Conservation (phyloP, 2,329 filamentous ascomycete species). For the Ophiosphaerella korrae region DNA sequence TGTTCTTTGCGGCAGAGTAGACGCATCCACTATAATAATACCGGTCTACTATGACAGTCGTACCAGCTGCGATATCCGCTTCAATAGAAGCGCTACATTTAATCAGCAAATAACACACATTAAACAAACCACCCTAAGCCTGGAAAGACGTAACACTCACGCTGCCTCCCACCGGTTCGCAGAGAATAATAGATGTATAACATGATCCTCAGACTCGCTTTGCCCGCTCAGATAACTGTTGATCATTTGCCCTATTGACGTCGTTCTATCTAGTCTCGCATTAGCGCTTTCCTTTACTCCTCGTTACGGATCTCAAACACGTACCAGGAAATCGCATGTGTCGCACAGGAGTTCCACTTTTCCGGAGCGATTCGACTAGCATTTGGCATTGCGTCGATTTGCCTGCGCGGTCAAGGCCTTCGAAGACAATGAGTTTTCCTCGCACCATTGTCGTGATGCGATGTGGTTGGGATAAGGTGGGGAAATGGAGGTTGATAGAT, state of each 20-base stretch:
- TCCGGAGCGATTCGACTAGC: slow-evolving; percentile 61
- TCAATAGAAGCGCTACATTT: slow-evolving; percentile 42
- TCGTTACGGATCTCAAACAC: slow-evolving; percentile 5
- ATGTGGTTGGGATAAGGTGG: neutral
- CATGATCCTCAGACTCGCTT: slow-evolving; percentile 79
- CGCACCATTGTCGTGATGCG: slow-evolving; percentile 47
- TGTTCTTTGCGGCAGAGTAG: slow-evolving; percentile 87
- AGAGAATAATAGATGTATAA: slow-evolving; percentile 86
- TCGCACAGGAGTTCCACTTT: slow-evolving; percentile 58
- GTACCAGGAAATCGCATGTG: slow-evolving; percentile 71
- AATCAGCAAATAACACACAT: neutral
- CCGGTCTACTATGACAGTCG: slow-evolving; percentile 82
- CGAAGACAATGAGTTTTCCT: slow-evolving; percentile 80
- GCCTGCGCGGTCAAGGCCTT: slow-evolving; percentile 87
- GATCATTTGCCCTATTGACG: slow-evolving; percentile 86
- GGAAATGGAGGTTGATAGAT: neutral
- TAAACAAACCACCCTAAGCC: neutral
- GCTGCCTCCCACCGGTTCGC: slow-evolving; percentile 85
- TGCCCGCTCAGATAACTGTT: slow-evolving; percentile 77
- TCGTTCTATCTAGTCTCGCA: slow-evolving; percentile 71
- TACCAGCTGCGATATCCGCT: slow-evolving; percentile 64
- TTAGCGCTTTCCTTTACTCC: slow-evolving; percentile 4
- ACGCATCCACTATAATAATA: slow-evolving; percentile 96
- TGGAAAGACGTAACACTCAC: slow-evolving; percentile 26
- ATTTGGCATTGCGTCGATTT: slow-evolving; percentile 88